Evolutionary conservation across 1,284 basidiomycete genomes (phyloP).

Genomic region (Microbotryomycetes sp.): DNA sequence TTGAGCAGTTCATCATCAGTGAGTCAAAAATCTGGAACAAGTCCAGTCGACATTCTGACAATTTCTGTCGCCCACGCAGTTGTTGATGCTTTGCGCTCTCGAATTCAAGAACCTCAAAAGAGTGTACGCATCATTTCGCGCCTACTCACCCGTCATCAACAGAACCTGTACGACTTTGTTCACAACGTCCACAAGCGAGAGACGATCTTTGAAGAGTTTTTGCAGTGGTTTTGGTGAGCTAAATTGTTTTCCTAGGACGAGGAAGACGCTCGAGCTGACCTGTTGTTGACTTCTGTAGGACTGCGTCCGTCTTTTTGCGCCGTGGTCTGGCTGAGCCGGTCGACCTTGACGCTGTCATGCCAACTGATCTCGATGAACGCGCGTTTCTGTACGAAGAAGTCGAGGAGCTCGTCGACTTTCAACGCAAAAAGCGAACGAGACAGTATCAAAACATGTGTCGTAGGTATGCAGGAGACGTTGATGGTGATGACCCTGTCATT

Average conservation of each 20-base stretch:
- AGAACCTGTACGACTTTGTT: slow-evolving; percentile 89
- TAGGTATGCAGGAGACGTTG: slow-evolving; percentile 16
- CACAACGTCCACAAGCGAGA: slow-evolving; percentile 73
- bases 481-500: slow-evolving; percentile 34
- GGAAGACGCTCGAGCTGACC: too few relatives aligned
- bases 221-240: slow-evolving; percentile 32
- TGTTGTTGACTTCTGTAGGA: too few relatives aligned
- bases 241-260: too few relatives aligned
- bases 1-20: slow-evolving; percentile 34
- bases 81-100: slow-evolving; percentile 16
- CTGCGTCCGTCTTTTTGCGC: slow-evolving; percentile 25
- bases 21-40: neutral
- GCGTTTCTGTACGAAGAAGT: slow-evolving; percentile 28
- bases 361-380: slow-evolving; percentile 7
- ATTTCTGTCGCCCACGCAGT: slow-evolving; percentile 9
- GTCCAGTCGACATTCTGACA: neutral
- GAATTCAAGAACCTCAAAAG: slow-evolving; percentile 59
- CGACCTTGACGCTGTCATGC: slow-evolving; percentile 23
- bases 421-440: slow-evolving; percentile 15
- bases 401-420: slow-evolving; percentile 22
- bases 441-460: slow-evolving; percentile 13
- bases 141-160: slow-evolving; percentile 86
- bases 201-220: slow-evolving; percentile 33
- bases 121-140: slow-evolving; percentile 90
- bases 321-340: slow-evolving; percentile 25